These are phyloP conservation scores for Lyophyllum shimeji DNA, from an alignment of 768 basidiomycete genomes.

Conservation along the genomic window DNA sequence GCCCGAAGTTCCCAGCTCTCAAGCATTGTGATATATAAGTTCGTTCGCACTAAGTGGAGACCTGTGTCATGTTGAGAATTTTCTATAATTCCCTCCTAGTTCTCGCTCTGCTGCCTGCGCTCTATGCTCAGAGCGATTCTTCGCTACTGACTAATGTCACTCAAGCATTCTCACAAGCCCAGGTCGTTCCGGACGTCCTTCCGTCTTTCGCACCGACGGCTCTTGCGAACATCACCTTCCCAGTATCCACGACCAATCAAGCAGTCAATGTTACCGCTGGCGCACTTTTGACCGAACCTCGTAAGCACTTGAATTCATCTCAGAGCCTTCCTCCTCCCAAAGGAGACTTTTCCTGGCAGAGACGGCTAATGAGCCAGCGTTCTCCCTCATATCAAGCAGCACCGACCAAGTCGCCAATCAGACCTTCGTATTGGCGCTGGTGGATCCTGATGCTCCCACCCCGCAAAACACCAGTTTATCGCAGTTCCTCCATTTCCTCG, in stretches of 20 bases:
- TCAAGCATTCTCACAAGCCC: conserved; percentile 32
- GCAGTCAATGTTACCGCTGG: conserved; percentile 34
- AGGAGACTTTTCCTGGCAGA: conserved; percentile 18
- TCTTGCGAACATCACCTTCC: conserved; percentile 36
- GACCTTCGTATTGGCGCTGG: conserved; percentile 36
- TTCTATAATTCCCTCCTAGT: conserved; percentile 1
- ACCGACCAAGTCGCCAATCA: conserved; percentile 21
- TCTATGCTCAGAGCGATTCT: conserved; percentile 15
- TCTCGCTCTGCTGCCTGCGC: conserved; percentile 11
- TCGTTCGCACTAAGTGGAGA: background rate
- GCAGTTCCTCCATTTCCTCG: conserved; percentile 42
- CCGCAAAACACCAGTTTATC: conserved; percentile 34
- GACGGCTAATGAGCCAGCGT: conserved; percentile 32
- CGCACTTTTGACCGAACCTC: conserved; percentile 32
- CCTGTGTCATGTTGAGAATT: background rate
- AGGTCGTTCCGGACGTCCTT: conserved; percentile 41
- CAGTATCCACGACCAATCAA: conserved; percentile 27
- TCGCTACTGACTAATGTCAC: conserved; percentile 19
- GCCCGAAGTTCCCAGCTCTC: background rate
- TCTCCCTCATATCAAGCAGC: conserved; percentile 27
- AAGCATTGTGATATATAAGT: background rate
- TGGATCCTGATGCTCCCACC: conserved; percentile 45
- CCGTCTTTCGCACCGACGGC: conserved; percentile 37
- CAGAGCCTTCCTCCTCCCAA: background rate
- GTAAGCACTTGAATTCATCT: conserved; percentile 22